phyloP scores from a whole-genome alignment of 202 grass and related monocot genomes.

The Hordeum pubiflorum region DNA sequence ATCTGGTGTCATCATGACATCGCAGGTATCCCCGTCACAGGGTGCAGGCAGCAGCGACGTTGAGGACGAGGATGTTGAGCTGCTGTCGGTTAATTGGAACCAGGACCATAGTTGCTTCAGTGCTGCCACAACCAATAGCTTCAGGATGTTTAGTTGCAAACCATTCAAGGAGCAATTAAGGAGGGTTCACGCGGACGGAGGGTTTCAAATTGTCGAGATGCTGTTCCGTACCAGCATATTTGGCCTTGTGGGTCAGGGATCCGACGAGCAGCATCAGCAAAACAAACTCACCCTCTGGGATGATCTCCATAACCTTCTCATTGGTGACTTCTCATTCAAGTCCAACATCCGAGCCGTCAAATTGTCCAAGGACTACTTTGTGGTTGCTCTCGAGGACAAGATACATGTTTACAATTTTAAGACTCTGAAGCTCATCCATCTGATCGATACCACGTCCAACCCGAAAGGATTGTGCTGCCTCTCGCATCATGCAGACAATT shows the following conservation, averaged over 20 bases:
- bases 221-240: slow-evolving; percentile 42
- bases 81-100: slow-evolving; percentile 66
- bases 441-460: slow-evolving; percentile 43
- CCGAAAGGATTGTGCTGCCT: slow-evolving; percentile 62
- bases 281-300: slow-evolving; percentile 47
- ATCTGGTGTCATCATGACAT: neutral
- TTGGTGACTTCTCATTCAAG: slow-evolving; percentile 33
- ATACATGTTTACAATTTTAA: slow-evolving; percentile 42
- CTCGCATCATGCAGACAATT: slow-evolving; percentile 32
- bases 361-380: slow-evolving; percentile 35
- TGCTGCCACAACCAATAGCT: slow-evolving; percentile 51
- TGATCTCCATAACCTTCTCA: neutral
- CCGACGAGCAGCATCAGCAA: slow-evolving; percentile 29
- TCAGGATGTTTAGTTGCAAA: slow-evolving; percentile 48
- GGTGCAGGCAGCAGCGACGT: neutral
- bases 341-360: slow-evolving; percentile 38
- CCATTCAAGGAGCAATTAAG: slow-evolving; percentile 54
- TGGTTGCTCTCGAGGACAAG: slow-evolving; percentile 38
- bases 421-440: slow-evolving; percentile 22
- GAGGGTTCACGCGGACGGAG: slow-evolving; percentile 36
- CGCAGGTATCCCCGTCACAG: neutral
- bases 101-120: slow-evolving; percentile 51
- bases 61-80: neutral
- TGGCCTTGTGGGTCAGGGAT: slow-evolving; percentile 26
- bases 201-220: slow-evolving; percentile 47